These are phyloP conservation scores for Saccharomyces mikatae DNA, from an alignment of 805 yeast species.

Conservation along the genomic window DNA sequence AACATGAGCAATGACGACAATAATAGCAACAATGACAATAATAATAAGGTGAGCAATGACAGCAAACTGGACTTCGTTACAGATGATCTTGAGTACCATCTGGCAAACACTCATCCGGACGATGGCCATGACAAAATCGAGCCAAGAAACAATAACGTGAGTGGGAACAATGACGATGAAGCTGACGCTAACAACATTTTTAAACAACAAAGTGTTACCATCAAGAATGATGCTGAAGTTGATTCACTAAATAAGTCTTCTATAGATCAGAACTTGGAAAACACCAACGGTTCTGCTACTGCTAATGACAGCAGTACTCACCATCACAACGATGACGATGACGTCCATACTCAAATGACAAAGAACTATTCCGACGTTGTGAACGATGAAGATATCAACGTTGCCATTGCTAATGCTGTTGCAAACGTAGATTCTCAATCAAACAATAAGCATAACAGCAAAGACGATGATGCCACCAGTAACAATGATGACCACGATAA, in stretches of 20 bases:
- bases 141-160: neutral
- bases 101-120: neutral
- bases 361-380: neutral
- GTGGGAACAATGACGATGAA: neutral
- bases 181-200: neutral
- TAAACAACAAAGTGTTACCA: neutral
- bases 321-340: conserved; percentile 2
- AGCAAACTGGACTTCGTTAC: neutral
- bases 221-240: neutral
- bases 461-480: neutral
- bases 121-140: neutral
- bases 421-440: conserved; percentile 1
- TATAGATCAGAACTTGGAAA: neutral
- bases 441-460: conserved; percentile 1
- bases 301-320: neutral
- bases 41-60: conserved; percentile 1
- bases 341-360: conserved; percentile 1
- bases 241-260: neutral
- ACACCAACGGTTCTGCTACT: neutral
- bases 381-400: neutral
- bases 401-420: neutral
- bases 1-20: neutral
- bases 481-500: conserved; percentile 1
- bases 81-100: neutral
- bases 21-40: neutral